phyloP scores from a whole-genome alignment of 176 grass and related monocot genomes.

The Musa acuminata region DNA sequence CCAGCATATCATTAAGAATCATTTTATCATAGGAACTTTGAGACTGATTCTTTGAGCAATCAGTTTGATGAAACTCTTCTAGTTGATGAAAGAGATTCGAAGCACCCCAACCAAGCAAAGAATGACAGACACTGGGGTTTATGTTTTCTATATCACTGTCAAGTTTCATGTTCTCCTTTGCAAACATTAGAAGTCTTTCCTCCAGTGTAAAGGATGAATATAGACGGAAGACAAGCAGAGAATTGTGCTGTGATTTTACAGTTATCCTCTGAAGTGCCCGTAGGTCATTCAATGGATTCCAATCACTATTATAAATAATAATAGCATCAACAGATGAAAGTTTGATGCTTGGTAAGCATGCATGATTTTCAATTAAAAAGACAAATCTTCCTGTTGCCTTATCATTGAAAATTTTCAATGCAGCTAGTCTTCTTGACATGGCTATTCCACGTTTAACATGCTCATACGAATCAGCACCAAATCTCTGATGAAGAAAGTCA shows the following conservation, averaged over 20 bases:
- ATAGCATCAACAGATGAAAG: constrained; percentile 70
- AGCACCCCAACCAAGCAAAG: constrained; percentile 81
- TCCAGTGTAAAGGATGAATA: constrained; percentile 77
- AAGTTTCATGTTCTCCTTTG: constrained; percentile 57
- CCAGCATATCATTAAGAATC: constrained; percentile 38
- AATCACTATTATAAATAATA: constrained; percentile 78
- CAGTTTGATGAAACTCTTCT: constrained; percentile 40
- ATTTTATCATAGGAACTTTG: constrained; percentile 21
- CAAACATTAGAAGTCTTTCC: constrained; percentile 69
- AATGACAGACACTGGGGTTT: constrained; percentile 52
- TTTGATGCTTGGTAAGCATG: constrained; percentile 76
- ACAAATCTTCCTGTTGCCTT: constrained; percentile 67
- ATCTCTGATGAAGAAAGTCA: constrained; percentile 85
- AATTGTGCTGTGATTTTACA: constrained; percentile 47
- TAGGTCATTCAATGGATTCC: constrained; percentile 81
- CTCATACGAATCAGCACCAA: constrained; percentile 71
- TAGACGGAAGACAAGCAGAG: constrained; percentile 54
- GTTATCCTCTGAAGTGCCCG: constrained; percentile 60
- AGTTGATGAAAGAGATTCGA: constrained; percentile 53
- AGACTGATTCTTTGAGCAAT: constrained; percentile 25
- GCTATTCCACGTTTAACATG: constrained; percentile 57
- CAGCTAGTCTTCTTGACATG: constrained; percentile 47
- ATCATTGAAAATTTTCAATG: constrained; percentile 84
- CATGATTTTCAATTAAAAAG: constrained; percentile 77
- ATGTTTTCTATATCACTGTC: constrained; percentile 63